Evolutionary conservation across 1,284 basidiomycete genomes (phyloP).

Genomic region (Tilletia horrida): DNA sequence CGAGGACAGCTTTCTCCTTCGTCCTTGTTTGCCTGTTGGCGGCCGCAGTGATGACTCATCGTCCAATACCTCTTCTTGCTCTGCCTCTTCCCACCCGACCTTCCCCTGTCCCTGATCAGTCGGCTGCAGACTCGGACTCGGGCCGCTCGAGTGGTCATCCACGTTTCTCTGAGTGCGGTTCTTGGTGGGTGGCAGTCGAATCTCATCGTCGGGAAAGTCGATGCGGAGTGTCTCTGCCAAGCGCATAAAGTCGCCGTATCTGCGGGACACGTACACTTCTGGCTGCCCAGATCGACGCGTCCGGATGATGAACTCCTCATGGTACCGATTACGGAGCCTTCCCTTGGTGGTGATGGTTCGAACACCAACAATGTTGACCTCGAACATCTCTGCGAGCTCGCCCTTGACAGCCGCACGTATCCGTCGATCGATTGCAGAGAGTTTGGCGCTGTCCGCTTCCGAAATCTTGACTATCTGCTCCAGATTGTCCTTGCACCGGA

Average conservation of each 20-base stretch:
- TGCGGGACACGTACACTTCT: constrained; percentile 82
- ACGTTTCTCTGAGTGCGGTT: not conserved
- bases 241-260: constrained; percentile 85
- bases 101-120: not conserved
- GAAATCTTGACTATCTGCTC: constrained; percentile 51
- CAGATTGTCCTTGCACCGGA: constrained; percentile 22
- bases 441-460: constrained; percentile 37
- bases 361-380: constrained; percentile 50
- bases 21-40: not conserved
- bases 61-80: constrained; percentile 8
- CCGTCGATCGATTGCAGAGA: constrained; percentile 39
- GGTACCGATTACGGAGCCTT: constrained; percentile 37
- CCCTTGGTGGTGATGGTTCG: constrained; percentile 43
- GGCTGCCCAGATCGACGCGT: constrained; percentile 70
- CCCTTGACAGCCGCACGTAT: constrained; percentile 31
- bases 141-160: not conserved
- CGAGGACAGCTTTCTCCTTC: not conserved
- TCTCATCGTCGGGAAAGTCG: constrained; percentile 62
- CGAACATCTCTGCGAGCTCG: constrained; percentile 26
- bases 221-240: constrained; percentile 45
- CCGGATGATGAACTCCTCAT: constrained; percentile 80
- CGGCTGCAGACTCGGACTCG: not conserved
- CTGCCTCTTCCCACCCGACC: constrained; percentile 11
- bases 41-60: not conserved
- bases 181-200: constrained; percentile 78